Percentiles rank a stretch among this genome's conserved stretches.
phyloP scores from a whole-genome alignment of 441 rosid species.

The Monsonia emarginata region DNA sequence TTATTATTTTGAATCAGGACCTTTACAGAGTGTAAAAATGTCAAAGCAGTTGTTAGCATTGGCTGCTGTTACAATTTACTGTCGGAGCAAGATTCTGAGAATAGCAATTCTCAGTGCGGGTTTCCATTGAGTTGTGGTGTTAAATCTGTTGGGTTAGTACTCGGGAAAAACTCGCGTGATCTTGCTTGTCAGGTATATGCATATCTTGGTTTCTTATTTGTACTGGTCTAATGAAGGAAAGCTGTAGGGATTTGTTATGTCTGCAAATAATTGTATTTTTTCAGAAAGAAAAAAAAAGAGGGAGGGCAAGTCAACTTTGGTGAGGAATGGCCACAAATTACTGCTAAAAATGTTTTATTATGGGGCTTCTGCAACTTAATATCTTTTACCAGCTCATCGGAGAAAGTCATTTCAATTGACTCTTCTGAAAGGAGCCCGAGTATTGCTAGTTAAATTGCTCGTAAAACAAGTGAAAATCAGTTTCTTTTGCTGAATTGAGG shows the following conservation, averaged over 20 bases:
- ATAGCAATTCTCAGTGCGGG: conserved; percentile 35
- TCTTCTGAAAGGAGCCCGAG: too few relatives aligned
- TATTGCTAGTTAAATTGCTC: too few relatives aligned
- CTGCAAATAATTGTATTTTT: neutral
- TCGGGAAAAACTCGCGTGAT: conserved; percentile 62
- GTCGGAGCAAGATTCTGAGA: conserved; percentile 42
- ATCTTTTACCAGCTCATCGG: neutral
- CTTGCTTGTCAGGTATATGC: conserved; percentile 80
- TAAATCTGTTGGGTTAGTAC: conserved; percentile 40
- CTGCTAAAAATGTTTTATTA: neutral
- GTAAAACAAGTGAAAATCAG: too few relatives aligned
- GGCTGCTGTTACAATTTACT: conserved; percentile 92
- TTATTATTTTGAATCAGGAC: conserved; percentile 35
- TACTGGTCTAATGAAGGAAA: conserved; percentile 2
- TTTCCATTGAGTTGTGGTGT: conserved; percentile 70
- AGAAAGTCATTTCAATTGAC: too few relatives aligned
- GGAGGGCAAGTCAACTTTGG: neutral
- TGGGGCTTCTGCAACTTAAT: neutral
- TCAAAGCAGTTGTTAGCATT: conserved; percentile 73
- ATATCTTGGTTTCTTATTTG: neutral
- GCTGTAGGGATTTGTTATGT: conserved; percentile 1
- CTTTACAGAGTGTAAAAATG: conserved; percentile 50
- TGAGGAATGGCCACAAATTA: neutral
- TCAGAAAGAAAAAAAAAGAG: neutral
- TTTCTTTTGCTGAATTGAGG: neutral